Evolutionary conservation across 2,329 filamentous ascomycete genomes (phyloP).

Genomic region (Celoporthe dispersa): DNA sequence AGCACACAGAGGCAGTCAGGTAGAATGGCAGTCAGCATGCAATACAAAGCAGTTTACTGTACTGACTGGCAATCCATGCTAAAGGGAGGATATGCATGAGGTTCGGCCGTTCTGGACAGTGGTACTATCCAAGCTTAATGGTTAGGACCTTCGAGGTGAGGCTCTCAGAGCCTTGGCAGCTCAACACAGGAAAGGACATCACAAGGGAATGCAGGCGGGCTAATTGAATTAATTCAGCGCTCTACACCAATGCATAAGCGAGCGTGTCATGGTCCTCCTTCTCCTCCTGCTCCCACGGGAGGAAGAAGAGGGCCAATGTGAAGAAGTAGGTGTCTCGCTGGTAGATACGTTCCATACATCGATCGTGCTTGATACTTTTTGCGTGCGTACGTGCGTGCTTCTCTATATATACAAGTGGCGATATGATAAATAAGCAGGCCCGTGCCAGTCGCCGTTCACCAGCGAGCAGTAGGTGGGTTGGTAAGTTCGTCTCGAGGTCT

Average conservation of each 20-base stretch:
- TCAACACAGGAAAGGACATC: neutral
- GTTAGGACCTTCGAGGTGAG: too few relatives aligned
- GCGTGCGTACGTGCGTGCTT: neutral
- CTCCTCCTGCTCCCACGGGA: neutral
- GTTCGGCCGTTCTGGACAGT: neutral
- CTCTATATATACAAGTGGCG: neutral
- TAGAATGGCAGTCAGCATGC: neutral
- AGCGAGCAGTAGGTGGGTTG: constrained; percentile 1
- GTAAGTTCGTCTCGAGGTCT: neutral
- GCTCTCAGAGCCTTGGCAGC: neutral
- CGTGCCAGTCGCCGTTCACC: neutral
- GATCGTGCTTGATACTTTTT: neutral
- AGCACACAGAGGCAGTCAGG: neutral
- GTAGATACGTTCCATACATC: neutral
- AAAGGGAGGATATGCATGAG: neutral
- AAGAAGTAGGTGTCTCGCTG: neutral
- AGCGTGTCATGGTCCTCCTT: neutral
- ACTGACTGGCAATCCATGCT: neutral
- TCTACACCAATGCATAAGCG: neutral
- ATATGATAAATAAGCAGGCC: neutral
- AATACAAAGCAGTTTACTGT: neutral
- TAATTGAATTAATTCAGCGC: neutral
- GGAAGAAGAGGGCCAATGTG: neutral
- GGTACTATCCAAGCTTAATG: too few relatives aligned
- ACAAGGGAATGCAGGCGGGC: neutral